Base-by-base conservation (phyloP, 2,329 filamentous ascomycete species). In the Hypocreales sp. region DNA sequence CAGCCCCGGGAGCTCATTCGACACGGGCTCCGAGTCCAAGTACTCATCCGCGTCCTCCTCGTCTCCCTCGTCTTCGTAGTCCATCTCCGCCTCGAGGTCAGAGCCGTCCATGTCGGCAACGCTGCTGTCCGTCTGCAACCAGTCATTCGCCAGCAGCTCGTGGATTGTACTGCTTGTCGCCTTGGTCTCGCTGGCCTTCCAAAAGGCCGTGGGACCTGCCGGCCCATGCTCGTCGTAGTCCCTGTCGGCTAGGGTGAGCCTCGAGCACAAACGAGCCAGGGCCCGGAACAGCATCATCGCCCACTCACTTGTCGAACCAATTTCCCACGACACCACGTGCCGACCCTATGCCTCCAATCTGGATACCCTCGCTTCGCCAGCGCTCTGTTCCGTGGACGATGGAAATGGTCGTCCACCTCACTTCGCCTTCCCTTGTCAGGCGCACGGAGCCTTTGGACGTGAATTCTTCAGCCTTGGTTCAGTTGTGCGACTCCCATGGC, bases 311-410 rank as follows among this genome's bases (percentile, higher is more conserved):
- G 40, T 82, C 78, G 40, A 83, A 86, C 80, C 80, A 87, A 27
- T 71, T 75, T 1, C 80, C 79, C 2, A 83, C 43, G 0, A 83
- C 70, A 1, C 79, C 79, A 7, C 78, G 61, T 6, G 65, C 69
- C 5, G 73, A 75, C 26, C 57, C 52, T 2, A 71, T 40, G 0
- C 79, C 80, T 8, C 79, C 79, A 5, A 86, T 50, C 47, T 87
- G 80, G 5, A 86, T 59, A 7, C 76, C 69, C 51, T 87, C 80
- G 41, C 72, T 79, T n/a, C 69, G 64, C 80, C 79, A 86, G 14
- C 77, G 58, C 41, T 79, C 72, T 36, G 79, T 62, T 25, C 75
- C 72, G 37, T 63, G 53, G 35, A 61, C 59, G 9, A 82, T 60
- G 2, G 71, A 78, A 28, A 70, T 68, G 0, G 70, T 75, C 2